Evolutionary conservation across 805 yeast genomes (phyloP).

Genomic region (Pichia californica): DNA sequence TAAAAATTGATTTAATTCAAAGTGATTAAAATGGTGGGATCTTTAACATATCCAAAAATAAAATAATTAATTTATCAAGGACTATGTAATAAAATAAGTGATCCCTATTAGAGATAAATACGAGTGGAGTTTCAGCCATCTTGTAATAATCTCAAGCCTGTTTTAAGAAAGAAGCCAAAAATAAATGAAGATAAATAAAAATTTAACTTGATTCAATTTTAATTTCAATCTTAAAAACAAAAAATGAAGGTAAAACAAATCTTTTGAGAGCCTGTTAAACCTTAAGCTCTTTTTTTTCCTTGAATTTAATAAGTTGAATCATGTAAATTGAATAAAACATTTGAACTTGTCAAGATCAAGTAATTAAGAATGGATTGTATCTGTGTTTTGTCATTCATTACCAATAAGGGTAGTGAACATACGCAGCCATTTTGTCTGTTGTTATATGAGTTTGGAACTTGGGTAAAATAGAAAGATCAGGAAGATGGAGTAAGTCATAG

Average conservation of each 20-base stretch:
- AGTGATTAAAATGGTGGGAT: neutral
- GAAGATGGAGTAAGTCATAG: neutral
- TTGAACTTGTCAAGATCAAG: neutral
- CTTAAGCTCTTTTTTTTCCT: slow-evolving; percentile 8
- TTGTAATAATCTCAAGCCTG: slow-evolving; percentile 32
- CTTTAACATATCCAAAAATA: neutral
- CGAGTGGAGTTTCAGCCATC: slow-evolving; percentile 21
- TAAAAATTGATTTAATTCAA: too few relatives aligned
- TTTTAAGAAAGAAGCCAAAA: slow-evolving; percentile 7
- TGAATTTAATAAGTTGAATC: neutral
- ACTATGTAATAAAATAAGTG: slow-evolving; percentile 20
- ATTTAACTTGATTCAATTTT: too few relatives aligned
- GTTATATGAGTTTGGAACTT: neutral
- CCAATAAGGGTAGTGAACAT: slow-evolving; percentile 8
- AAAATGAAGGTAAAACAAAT: slow-evolving; percentile 5
- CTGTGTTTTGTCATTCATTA: neutral
- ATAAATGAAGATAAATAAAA: too few relatives aligned
- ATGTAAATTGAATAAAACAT: too few relatives aligned
- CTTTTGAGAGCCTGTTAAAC: slow-evolving; percentile 11
- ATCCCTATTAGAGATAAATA: slow-evolving; percentile 28
- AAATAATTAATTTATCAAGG: too few relatives aligned
- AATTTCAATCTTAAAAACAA: neutral
- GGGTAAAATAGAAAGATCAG: neutral
- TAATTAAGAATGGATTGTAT: neutral
- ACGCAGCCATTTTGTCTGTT: slow-evolving; percentile 23